Evolutionary conservation across 106 monocot genomes (phyloP).

Genomic region (Dendrobium catenatum): DNA sequence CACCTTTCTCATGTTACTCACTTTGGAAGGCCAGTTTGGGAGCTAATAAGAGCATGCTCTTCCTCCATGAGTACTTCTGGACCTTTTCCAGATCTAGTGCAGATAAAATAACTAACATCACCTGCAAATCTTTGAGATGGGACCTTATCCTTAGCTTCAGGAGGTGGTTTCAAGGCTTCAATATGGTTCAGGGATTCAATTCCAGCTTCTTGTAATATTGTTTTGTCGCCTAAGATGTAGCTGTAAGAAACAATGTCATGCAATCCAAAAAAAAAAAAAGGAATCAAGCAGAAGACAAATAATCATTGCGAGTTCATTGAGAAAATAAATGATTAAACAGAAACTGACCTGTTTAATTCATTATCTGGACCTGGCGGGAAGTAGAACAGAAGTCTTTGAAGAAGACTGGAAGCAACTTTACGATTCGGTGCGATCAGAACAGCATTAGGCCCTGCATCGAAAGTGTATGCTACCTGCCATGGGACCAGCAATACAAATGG

Average conservation of each 20-base stretch:
- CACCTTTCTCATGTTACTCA: constrained; percentile 14
- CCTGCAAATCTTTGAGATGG: constrained; percentile 47
- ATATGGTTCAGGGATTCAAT: constrained; percentile 51
- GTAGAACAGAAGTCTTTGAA: constrained; percentile 70
- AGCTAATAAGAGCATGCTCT: constrained; percentile 49
- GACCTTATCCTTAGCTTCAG: constrained; percentile 46
- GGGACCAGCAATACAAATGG: background rate
- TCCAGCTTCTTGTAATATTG: constrained; percentile 73
- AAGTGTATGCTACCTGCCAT: constrained; percentile 81
- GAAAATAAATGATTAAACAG: background rate
- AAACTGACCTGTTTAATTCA: constrained; percentile 45
- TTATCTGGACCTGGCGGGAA: constrained; percentile 71
- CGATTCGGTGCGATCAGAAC: constrained; percentile 69
- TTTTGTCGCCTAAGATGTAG: constrained; percentile 77
- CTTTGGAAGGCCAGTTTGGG: constrained; percentile 75
- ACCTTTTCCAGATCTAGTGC: constrained; percentile 75
- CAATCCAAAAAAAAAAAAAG: no score
- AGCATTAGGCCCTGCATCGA: constrained; percentile 96
- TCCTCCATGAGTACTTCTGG: constrained; percentile 52
- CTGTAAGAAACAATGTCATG: constrained; percentile 28
- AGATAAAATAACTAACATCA: constrained; percentile 90
- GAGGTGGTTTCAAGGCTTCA: constrained; percentile 50
- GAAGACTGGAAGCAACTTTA: constrained; percentile 47
- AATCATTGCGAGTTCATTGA: background rate
- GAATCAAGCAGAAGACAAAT: background rate